Evolutionary conservation across 495 filamentous ascomycete genomes (phyloP), one percentile per base, ranked within the genome.

Genomic region (Amniculicola lignicola): DNA sequence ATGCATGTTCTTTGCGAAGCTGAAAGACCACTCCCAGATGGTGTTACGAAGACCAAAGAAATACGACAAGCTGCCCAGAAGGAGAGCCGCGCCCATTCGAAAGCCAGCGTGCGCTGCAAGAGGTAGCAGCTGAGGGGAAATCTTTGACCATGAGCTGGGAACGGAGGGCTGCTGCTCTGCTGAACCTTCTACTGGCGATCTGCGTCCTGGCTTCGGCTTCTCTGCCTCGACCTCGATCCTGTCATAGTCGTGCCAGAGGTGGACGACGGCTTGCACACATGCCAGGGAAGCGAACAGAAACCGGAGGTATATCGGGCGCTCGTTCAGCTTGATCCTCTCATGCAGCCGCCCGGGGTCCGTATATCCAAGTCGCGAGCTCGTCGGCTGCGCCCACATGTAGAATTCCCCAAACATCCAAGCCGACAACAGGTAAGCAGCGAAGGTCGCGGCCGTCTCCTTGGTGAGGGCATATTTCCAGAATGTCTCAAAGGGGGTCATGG

Each of bases 251-350:
- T 73, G 75, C 54, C 76, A 81, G 14, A 95, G 71, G 62, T 98
- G 93, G 25, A 77, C 51, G 10, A 76, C 56, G 1, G 87, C 79
- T 70, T 96, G 89, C 19, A 76, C 70, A 31, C 87, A 57, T 4
- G 86, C 90, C 15, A 92, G 72, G 0, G 82, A 69, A 4, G 87
- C 56, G 50, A 91, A 79, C 61, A 85, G 80, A 36, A 80, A 80
- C 7, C 87, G 82, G 15, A 96, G 74, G 69, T 90, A 95, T 27
- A 98, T 77, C 0, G 88, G 82, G 58, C 87, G 76, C 70, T 98
- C 93, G 67, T 98, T 98, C 55, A 96, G 70, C n/a, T 79, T 79
- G 12, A 83, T 75, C 14, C 92, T 79, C 67, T 93, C 90, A 50
- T 87, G 77, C 6, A 31, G 35, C 82, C 74, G 77, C 62, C 78